phyloP scores from a whole-genome alignment of 1,139 yeast species.

The Taphrina flavorubra region DNA sequence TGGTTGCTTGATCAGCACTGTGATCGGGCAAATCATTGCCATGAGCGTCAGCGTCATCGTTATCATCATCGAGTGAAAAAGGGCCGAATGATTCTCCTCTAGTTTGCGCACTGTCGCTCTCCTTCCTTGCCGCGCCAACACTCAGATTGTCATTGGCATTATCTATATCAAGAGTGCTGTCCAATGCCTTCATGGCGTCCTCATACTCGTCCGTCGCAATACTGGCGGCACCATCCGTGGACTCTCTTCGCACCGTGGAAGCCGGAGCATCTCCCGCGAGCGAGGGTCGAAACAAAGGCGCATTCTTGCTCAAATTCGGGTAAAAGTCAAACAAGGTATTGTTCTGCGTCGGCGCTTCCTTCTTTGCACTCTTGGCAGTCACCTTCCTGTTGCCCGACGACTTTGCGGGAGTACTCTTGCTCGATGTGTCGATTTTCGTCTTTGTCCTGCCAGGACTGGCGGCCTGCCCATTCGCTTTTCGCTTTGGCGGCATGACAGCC shows the following conservation, averaged over 20 bases:
- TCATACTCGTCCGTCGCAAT: conserved; percentile 20
- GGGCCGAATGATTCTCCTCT: conserved; percentile 27
- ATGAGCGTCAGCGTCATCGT: neutral
- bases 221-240: conserved; percentile 5
- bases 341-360: conserved; percentile 9
- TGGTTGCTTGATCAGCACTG: neutral
- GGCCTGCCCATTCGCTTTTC: neutral
- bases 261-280: conserved; percentile 11
- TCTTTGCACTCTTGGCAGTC: conserved; percentile 5
- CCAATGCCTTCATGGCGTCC: neutral
- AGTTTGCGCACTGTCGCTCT: neutral
- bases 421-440: neutral
- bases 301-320: conserved; percentile 37
- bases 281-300: conserved; percentile 31
- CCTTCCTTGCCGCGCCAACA: neutral
- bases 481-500: conserved; percentile 11
- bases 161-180: neutral
- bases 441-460: conserved; percentile 6
- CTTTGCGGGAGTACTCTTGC: conserved; percentile 5
- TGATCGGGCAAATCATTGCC: neutral
- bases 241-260: neutral
- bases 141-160: no score
- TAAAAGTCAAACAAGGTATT: conserved; percentile 36
- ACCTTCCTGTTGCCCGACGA: neutral
- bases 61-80: conserved; percentile 33